A percentile compares a stretch with the other conserved stretches of the same genome.
phyloP scores from a whole-genome alignment of 129 eudicot species.

The Chrysanthemum makinoi region DNA sequence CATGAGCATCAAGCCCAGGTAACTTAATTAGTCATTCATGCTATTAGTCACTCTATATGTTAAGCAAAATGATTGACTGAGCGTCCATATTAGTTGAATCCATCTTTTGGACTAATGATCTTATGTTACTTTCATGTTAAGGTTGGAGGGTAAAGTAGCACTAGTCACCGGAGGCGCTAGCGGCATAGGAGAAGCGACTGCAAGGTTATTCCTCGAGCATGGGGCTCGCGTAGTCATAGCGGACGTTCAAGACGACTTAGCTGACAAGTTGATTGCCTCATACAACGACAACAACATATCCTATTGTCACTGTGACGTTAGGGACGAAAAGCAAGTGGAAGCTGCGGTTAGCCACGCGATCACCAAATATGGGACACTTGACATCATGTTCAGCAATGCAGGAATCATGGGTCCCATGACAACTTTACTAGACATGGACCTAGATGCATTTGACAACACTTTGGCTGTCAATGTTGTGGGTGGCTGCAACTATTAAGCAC shows the following conservation, averaged over 20 bases:
- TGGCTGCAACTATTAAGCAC: conserved; percentile 64
- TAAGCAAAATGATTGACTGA: too few species aligned
- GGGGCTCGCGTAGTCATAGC: conserved; percentile 71
- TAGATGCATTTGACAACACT: conserved; percentile 52
- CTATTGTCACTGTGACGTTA: conserved; percentile 61
- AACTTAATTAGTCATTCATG: neutral
- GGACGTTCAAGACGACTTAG: conserved; percentile 74
- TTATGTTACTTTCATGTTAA: too few species aligned
- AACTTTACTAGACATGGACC: conserved; percentile 55
- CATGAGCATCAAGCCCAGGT: conserved; percentile 30
- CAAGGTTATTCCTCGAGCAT: conserved; percentile 9
- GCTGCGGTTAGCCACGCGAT: conserved; percentile 41
- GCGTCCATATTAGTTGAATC: neutral
- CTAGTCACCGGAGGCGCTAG: too few species aligned
- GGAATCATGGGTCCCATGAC: conserved; percentile 59
- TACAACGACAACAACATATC: conserved; percentile 36
- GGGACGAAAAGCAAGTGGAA: conserved; percentile 63
- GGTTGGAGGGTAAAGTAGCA: too few species aligned
- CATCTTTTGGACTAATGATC: conserved; percentile 8
- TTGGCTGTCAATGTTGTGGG: conserved; percentile 70
- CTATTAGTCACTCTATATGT: neutral
- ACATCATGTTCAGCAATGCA: conserved; percentile 69
- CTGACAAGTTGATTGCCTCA: conserved; percentile 47
- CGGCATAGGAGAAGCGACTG: too few species aligned
- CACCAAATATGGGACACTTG: conserved; percentile 46